Conservation (phyloP, 2,329 filamentous ascomycete genomes). For the Catunica adiposa region DNA sequence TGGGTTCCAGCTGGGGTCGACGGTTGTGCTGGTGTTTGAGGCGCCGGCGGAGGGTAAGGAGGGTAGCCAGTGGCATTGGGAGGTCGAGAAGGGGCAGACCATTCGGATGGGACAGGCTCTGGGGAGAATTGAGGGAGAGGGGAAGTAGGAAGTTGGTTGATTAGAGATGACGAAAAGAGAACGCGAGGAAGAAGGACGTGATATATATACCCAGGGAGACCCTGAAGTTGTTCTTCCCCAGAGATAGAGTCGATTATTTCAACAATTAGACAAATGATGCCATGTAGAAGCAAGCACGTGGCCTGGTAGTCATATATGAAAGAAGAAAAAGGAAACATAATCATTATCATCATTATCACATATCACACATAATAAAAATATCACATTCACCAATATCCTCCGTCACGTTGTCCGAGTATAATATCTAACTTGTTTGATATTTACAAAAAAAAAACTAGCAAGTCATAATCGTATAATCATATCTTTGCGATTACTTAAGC, state of each 20-base stretch:
- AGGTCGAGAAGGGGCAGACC: slow-evolving; percentile 69
- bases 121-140: slow-evolving; percentile 45
- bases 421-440: neutral
- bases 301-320: too few relatives aligned
- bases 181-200: neutral
- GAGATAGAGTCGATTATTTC: neutral
- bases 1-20: slow-evolving; percentile 89
- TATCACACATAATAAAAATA: too few relatives aligned
- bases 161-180: neutral
- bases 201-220: too few relatives aligned
- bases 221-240: neutral
- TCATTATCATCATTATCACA: too few relatives aligned
- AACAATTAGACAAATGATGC: too few relatives aligned
- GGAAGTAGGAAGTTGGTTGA: neutral
- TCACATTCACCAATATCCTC: too few relatives aligned
- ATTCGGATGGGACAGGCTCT: slow-evolving; percentile 80
- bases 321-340: too few relatives aligned
- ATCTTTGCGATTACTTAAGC: slow-evolving; percentile 22
- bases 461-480: neutral
- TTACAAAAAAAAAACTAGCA: neutral
- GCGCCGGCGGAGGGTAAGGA: slow-evolving; percentile 44
- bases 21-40: slow-evolving; percentile 91
- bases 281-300: too few relatives aligned
- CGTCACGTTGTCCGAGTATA: too few relatives aligned
- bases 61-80: slow-evolving; percentile 52